Evolutionary conservation across 345 rosid species (phyloP).

Genomic region (Hypericum androsaemum): DNA sequence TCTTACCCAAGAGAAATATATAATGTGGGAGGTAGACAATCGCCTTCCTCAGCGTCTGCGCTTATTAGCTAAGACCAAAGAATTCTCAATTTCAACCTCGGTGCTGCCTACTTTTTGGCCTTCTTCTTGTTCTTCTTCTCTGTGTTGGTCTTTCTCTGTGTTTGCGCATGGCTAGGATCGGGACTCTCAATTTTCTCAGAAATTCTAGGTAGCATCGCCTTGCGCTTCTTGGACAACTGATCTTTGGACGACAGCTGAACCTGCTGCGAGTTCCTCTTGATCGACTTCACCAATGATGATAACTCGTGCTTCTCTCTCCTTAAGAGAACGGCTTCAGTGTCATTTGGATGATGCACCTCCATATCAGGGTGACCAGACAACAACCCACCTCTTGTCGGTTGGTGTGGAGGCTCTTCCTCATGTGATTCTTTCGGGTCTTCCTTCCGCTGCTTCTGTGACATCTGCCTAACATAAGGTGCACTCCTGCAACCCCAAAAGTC

Average conservation of each 20-base stretch:
- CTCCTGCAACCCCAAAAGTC: constrained; percentile 47
- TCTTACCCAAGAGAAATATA: too few species aligned
- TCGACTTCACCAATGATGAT: constrained; percentile 50
- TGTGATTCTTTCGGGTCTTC: constrained; percentile 18
- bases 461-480: constrained; percentile 70
- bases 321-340: constrained; percentile 15
- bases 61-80: too few species aligned
- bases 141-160: too few species aligned
- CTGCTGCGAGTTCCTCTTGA: constrained; percentile 69
- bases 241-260: constrained; percentile 18
- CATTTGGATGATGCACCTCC: constrained; percentile 6
- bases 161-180: constrained; percentile 5
- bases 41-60: too few species aligned
- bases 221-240: constrained; percentile 22
- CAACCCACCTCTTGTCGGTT: constrained; percentile 10
- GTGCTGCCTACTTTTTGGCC: too few species aligned
- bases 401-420: constrained; percentile 19
- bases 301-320: constrained; percentile 46
- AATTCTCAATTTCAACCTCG: too few species aligned
- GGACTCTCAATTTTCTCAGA: constrained; percentile 4
- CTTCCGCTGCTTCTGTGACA: constrained; percentile 39
- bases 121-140: too few species aligned
- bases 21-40: too few species aligned
- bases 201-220: constrained; percentile 6
- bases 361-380: constrained; percentile 12